Percentiles rank a stretch among this genome's conserved stretches.
Evolutionary conservation across 2,329 filamentous ascomycete species (phyloP).

Genomic region (Orbilia quercus): DNA sequence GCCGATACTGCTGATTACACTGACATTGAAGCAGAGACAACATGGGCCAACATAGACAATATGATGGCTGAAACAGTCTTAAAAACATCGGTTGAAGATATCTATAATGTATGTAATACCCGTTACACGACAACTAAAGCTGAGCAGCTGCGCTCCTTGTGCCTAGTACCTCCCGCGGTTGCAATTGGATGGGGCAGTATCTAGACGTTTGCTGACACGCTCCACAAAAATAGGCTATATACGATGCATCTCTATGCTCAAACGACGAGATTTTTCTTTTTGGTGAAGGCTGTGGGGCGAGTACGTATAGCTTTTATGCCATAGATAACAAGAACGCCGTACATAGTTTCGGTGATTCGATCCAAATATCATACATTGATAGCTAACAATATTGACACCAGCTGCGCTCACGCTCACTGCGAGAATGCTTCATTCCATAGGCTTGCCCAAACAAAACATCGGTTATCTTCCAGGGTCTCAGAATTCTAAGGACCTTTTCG

Average conservation of each 20-base stretch:
- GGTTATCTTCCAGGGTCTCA: not conserved
- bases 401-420: conserved; percentile 21
- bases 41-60: not conserved
- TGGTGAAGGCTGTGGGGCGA: conserved; percentile 25
- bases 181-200: too few relatives aligned
- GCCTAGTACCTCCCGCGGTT: too few relatives aligned
- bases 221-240: conserved; percentile 16
- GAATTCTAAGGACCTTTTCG: conserved; percentile 9
- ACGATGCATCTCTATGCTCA: not conserved
- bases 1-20: not conserved
- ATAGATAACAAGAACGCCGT: too few relatives aligned
- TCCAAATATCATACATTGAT: too few relatives aligned
- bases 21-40: not conserved
- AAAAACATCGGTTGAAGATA: conserved; percentile 19
- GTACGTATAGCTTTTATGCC: conserved; percentile 26
- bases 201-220: too few relatives aligned
- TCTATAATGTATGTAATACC: conserved; percentile 14
- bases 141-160: not conserved
- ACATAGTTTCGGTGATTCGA: too few relatives aligned
- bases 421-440: conserved; percentile 19
- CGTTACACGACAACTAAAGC: not conserved
- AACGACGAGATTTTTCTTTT: conserved; percentile 35
- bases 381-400: conserved; percentile 12
- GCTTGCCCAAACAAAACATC: not conserved
- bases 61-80: not conserved